Evolutionary conservation across 192 early-diverging fungal species (phyloP).

Genomic region (Entomortierella beljakovae): DNA sequence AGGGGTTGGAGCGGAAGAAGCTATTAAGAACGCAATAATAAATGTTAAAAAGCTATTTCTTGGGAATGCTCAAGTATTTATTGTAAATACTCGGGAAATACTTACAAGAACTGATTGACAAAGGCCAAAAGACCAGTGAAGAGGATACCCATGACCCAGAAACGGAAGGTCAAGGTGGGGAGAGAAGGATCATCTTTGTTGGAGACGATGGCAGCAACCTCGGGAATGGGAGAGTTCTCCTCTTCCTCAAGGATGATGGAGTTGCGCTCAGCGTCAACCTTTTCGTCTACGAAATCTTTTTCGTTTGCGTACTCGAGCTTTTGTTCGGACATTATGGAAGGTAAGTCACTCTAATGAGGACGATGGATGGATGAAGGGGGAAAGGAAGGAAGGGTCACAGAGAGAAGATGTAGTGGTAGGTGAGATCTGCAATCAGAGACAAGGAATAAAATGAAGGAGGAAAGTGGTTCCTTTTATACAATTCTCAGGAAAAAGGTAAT

Average conservation of each 20-base stretch:
- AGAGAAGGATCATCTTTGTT: slow-evolving; percentile 63
- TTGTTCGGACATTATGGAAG: not conserved
- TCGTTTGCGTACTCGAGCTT: slow-evolving; percentile 22
- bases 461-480: not conserved
- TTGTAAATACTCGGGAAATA: slow-evolving; percentile 5
- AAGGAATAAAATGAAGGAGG: not conserved
- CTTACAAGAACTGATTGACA: slow-evolving; percentile 50
- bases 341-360: not conserved
- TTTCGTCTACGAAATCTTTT: slow-evolving; percentile 38
- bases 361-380: not conserved
- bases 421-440: no score
- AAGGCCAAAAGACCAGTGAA: slow-evolving; percentile 54
- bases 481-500: no score
- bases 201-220: slow-evolving; percentile 57
- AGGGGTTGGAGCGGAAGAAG: slow-evolving; percentile 43
- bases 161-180: slow-evolving; percentile 64
- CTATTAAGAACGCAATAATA: not conserved
- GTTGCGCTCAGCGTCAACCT: slow-evolving; percentile 11
- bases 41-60: not conserved
- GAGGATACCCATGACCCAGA: slow-evolving; percentile 55
- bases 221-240: slow-evolving; percentile 62
- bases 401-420: not conserved
- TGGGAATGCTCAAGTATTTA: not conserved
- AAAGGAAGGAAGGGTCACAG: slow-evolving; percentile 1
- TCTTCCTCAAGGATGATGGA: slow-evolving; percentile 49